Percentiles rank a stretch among this genome's conserved stretches.
Evolutionary conservation across 1,284 basidiomycete species (phyloP).

Genomic region (Thecaphora thlaspeos): DNA sequence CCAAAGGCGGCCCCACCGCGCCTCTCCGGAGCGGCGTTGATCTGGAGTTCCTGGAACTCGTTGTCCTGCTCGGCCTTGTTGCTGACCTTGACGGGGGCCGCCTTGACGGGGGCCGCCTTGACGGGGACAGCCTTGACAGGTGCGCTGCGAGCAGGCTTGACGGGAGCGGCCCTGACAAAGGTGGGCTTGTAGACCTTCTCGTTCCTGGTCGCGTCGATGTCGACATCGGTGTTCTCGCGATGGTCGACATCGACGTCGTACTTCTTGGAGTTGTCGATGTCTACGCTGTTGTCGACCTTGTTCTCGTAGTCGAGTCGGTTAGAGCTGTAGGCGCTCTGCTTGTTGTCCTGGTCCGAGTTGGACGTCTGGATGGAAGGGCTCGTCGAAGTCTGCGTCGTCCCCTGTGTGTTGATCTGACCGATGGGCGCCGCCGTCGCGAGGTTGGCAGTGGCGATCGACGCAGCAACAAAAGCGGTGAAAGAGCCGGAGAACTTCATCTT

Average conservation of each 20-base stretch:
- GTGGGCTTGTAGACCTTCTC: neutral
- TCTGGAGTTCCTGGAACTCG: no score
- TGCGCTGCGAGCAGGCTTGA: no score
- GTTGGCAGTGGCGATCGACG: slow-evolving; percentile 21
- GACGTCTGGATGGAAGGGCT: slow-evolving; percentile 8
- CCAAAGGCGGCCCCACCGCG: slow-evolving; percentile 1
- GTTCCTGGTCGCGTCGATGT: neutral
- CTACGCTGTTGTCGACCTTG: no score
- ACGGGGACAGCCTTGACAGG: no score
- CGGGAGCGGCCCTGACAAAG: no score
- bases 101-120: no score
- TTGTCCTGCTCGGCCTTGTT: no score
- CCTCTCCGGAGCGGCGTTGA: no score
- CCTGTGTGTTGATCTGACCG: slow-evolving; percentile 16
- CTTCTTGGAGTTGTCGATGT: neutral
- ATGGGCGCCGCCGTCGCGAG: slow-evolving; percentile 14
- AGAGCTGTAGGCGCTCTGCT: slow-evolving; percentile 13
- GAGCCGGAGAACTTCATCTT: slow-evolving; percentile 21
- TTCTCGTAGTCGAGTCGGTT: neutral
- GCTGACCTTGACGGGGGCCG: no score
- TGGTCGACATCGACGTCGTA: neutral
- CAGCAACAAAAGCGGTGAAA: slow-evolving; percentile 22
- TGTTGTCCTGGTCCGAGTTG: slow-evolving; percentile 13
- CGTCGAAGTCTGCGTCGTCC: slow-evolving; percentile 12
- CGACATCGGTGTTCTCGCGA: neutral